Evolutionary conservation across 768 basidiomycete species (phyloP).

Genomic region (Leccinum truebloodii): DNA sequence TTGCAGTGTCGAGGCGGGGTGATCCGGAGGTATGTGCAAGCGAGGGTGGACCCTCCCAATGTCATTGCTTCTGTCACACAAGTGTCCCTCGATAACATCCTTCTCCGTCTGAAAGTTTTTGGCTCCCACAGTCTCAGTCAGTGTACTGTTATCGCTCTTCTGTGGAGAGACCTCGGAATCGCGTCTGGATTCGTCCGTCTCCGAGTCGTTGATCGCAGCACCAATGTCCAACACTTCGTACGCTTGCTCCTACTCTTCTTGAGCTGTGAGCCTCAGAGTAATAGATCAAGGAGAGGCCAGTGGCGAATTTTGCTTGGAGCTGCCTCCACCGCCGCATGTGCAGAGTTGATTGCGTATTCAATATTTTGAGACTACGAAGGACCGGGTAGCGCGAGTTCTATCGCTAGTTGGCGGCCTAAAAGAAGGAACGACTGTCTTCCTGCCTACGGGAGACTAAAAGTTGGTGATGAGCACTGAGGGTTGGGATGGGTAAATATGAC

Average conservation of each 20-base stretch:
- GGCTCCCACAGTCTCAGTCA: background rate
- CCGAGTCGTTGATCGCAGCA: constrained; percentile 51
- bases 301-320: constrained; percentile 65
- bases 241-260: constrained; percentile 79
- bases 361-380: constrained; percentile 54
- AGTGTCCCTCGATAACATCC: background rate
- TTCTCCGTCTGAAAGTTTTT: constrained; percentile 18
- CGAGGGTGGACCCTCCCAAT: constrained; percentile 30
- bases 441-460: too few species aligned
- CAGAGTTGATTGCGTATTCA: constrained; percentile 63
- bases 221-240: constrained; percentile 77
- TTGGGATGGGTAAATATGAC: constrained; percentile 26
- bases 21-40: constrained; percentile 47
- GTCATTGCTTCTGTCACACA: background rate
- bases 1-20: constrained; percentile 49
- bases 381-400: constrained; percentile 67
- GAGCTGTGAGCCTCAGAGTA: constrained; percentile 54
- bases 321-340: constrained; percentile 71
- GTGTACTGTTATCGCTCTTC: constrained; percentile 7
- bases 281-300: too few species aligned
- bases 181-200: constrained; percentile 35
- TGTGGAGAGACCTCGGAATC: constrained; percentile 21
- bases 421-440: too few species aligned
- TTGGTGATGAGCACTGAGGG: constrained; percentile 48
- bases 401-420: constrained; percentile 67